Conservation (phyloP, 768 basidiomycete species). For the Calvatia gigantea region DNA sequence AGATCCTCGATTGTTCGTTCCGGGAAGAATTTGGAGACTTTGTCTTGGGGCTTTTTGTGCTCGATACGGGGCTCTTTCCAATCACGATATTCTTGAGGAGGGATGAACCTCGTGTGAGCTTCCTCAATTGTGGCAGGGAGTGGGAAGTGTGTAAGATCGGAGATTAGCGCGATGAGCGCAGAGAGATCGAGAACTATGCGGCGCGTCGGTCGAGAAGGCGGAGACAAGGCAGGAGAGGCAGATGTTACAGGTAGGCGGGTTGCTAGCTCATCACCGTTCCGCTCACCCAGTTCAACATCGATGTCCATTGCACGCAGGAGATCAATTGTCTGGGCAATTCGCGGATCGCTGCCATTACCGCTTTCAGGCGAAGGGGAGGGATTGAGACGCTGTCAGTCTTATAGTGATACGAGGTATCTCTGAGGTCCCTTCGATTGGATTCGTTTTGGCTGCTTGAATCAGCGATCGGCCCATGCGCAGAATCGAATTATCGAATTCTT, state of each 20-base stretch:
- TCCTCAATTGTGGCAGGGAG: slow-evolving; percentile 56
- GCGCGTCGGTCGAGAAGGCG: slow-evolving; percentile 40
- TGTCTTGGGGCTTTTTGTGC: slow-evolving; percentile 7
- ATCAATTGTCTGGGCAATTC: slow-evolving; percentile 60
- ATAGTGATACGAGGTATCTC: slow-evolving; percentile 49
- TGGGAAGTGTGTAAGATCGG: slow-evolving; percentile 73
- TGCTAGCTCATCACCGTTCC: slow-evolving; percentile 25
- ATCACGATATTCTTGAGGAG: slow-evolving; percentile 51
- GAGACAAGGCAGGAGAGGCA: slow-evolving; percentile 8
- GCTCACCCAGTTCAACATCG: slow-evolving; percentile 63
- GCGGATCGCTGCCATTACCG: slow-evolving; percentile 37
- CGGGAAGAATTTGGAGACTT: slow-evolving; percentile 11
- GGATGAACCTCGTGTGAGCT: slow-evolving; percentile 61
- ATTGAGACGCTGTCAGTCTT: slow-evolving; percentile 69
- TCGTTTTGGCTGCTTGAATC: slow-evolving; percentile 56
- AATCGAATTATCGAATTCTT: slow-evolving; percentile 68
- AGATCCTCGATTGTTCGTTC: slow-evolving; percentile 28
- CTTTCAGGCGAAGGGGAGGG: slow-evolving; percentile 29
- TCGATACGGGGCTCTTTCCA: slow-evolving; percentile 48
- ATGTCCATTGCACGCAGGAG: slow-evolving; percentile 60
- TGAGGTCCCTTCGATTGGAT: slow-evolving; percentile 40
- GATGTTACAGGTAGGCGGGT: background rate
- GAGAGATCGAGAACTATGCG: slow-evolving; percentile 82
- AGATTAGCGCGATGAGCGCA: slow-evolving; percentile 78
- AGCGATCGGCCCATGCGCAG: slow-evolving; percentile 69